phyloP scores from a whole-genome alignment of 192 early-diverging fungal genomes.

The Phycomyces nitens region DNA sequence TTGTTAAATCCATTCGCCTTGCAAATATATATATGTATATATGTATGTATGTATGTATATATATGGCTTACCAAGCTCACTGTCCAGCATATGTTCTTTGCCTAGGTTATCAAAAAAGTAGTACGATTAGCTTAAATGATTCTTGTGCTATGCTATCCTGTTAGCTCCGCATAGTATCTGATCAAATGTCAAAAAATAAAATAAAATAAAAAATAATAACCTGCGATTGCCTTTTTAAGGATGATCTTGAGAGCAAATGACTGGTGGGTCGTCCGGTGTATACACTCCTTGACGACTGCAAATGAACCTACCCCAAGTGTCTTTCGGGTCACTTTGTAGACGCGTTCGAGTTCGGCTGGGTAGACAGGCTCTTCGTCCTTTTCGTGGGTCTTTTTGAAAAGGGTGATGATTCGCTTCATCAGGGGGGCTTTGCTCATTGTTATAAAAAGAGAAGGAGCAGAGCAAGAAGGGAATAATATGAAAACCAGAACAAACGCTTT shows the following conservation, averaged over 20 bases:
- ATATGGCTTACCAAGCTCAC: conserved; percentile 54
- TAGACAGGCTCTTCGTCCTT: conserved; percentile 25
- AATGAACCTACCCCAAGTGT: conserved; percentile 50
- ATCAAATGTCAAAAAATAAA: conserved; percentile 1
- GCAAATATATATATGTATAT: no score
- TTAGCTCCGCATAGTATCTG: not conserved
- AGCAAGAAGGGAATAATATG: not conserved
- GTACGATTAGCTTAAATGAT: not conserved
- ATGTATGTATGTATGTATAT: no score
- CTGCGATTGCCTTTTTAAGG: conserved; percentile 53
- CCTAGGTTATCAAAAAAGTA: conserved; percentile 23
- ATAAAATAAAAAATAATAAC: conserved; percentile 27
- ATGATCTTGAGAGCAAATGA: conserved; percentile 77
- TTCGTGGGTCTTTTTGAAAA: conserved; percentile 41
- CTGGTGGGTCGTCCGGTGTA: conserved; percentile 47
- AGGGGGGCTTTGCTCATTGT: conserved; percentile 29
- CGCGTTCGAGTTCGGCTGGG: conserved; percentile 23
- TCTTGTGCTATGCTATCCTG: not conserved
- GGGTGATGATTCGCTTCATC: conserved; percentile 35
- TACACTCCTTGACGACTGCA: conserved; percentile 66
- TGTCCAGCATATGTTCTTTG: conserved; percentile 59
- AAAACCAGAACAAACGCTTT: not conserved
- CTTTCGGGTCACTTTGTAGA: conserved; percentile 45
- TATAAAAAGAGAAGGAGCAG: not conserved
- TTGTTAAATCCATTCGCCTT: no score